These are phyloP conservation scores for Alternaria sp. DNA, from an alignment of 2,329 filamentous ascomycete genomes.

Conservation along the genomic window DNA sequence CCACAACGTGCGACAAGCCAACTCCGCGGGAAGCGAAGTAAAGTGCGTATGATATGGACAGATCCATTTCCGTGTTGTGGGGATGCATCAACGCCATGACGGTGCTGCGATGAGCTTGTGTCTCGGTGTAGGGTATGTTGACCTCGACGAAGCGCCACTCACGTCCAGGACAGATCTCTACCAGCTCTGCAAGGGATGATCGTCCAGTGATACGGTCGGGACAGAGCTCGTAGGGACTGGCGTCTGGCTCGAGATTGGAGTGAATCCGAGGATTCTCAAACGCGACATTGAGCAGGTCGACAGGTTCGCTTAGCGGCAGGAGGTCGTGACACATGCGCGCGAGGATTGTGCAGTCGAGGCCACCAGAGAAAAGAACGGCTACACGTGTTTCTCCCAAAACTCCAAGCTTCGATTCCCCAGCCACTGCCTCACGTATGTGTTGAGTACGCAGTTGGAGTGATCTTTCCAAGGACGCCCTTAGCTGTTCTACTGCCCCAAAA, in stretches of 20 bases:
- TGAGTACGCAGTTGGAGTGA: slow-evolving; percentile 67
- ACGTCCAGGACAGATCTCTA: slow-evolving; percentile 70
- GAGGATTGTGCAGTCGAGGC: slow-evolving; percentile 88
- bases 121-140: slow-evolving; percentile 81
- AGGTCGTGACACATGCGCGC: slow-evolving; percentile 81
- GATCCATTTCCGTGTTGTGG: slow-evolving; percentile 98
- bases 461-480: slow-evolving; percentile 63
- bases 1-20: slow-evolving; percentile 52
- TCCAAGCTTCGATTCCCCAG: neutral
- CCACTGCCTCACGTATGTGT: slow-evolving; percentile 36
- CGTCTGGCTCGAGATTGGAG: slow-evolving; percentile 35
- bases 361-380: slow-evolving; percentile 90
- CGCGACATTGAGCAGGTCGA: slow-evolving; percentile 93
- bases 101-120: slow-evolving; percentile 68
- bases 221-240: slow-evolving; percentile 75
- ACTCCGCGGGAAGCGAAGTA: slow-evolving; percentile 88
- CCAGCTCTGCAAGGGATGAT: slow-evolving; percentile 77
- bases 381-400: slow-evolving; percentile 56
- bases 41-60: slow-evolving; percentile 91
- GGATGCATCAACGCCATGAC: slow-evolving; percentile 84
- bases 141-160: slow-evolving; percentile 85
- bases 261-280: slow-evolving; percentile 87
- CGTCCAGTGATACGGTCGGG: slow-evolving; percentile 90
- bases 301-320: slow-evolving; percentile 68
- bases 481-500: slow-evolving; percentile 55